Evolutionary conservation across 306 rosid genomes (phyloP), one percentile per base, ranked within the genome.

Genomic region (Elaeagnus macrophylla): DNA sequence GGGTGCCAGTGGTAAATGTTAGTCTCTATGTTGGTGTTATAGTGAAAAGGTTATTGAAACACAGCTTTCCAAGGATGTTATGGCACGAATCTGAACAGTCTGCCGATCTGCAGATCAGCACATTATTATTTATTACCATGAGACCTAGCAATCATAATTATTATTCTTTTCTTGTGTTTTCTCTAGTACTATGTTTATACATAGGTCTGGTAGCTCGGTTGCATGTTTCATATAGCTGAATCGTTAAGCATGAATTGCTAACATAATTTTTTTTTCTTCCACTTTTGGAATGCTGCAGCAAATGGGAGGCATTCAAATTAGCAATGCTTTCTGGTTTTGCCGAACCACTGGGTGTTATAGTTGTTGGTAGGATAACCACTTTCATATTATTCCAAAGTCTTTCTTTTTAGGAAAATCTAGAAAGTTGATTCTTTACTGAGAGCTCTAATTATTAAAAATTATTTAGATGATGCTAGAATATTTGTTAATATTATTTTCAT

Each of bases 241-340:
- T 37, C 48, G 60, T 48, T 36, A 47, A 46, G 55, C 72, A 40
- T 17, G 25, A 9, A 51, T 59, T 77, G n/a, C n/a, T 52, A 64
- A 36, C 40, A 44, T 39, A 49, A 44, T 55, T 64, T 25, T 44
- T 71, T 62, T 56, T 15, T 10, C 9, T 13, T n/a, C n/a, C n/a
- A n/a, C 60, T 64, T 58, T 51, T 43, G 32, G 32, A 20, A 48
- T 63, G 32, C 71, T 55, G 53, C 78, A 91, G 96, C 70, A 91
- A 87, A 78, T 91, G 99, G 99, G 82, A 91, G 79, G 99, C 99
- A 20, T 91, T 91, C 87, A 91, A 91, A 75, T 75, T 82, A 73
- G 96, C 99, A 36, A 78, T 96, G 13, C 99, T 91, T 67, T 91
- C 99, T 60, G 99, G 99, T 73, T 73, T 91, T 35, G 96, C 99